Evolutionary conservation across 371 early-diverging fungal species (phyloP), one percentile per base, ranked within the genome.

Genomic region (Apophysomyces ossiformis): DNA sequence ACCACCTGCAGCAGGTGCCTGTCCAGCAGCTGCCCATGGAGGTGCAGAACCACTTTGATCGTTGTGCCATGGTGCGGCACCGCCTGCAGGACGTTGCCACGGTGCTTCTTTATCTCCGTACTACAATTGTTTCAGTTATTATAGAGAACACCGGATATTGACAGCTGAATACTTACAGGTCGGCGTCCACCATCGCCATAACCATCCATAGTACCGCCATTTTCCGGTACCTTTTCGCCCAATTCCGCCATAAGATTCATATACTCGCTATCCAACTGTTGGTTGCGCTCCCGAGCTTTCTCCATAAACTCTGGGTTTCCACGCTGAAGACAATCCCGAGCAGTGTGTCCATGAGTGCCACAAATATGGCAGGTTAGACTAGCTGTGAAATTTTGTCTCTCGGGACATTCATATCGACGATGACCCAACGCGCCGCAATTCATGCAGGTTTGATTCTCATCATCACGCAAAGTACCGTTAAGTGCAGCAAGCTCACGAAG

Each of bases 381-480:
- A 67, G 86, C 87, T 1, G 97, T 96, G 62, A 94, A 89, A 72
- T 95, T 98, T 67, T 85, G 86, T 39, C 86, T 78, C 70, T 97
- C 97, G 15, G 96, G 91, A 74, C 99, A 98, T 71, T 97, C 96
- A 72, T 88, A 97, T 63, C 88, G 82, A 59, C 95, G 89, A 82
- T 98, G 99, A 7, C 97, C 96, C 56, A 90, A 70, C 15, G 82
- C 89, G 68, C 98, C 99, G 74, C 99, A 98, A 78, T 96, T 96
- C 62, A 88, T 81, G 75, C 97, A 98, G 1, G 93, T 90, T 72
- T 95, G 96, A 67, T 91, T 92, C 76, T 96, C 97, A 71, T 96
- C 97, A 69, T 97, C 97, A 62, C 97, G 87, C 63, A 96, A 82
- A 1, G 97, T 96, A 69, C 99, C 99, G 79, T 98, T 98, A 58